Evolutionary conservation across 2,329 filamentous ascomycete genomes (phyloP), one percentile per base, ranked within the genome.

Genomic region (Xylariaceae sp.): DNA sequence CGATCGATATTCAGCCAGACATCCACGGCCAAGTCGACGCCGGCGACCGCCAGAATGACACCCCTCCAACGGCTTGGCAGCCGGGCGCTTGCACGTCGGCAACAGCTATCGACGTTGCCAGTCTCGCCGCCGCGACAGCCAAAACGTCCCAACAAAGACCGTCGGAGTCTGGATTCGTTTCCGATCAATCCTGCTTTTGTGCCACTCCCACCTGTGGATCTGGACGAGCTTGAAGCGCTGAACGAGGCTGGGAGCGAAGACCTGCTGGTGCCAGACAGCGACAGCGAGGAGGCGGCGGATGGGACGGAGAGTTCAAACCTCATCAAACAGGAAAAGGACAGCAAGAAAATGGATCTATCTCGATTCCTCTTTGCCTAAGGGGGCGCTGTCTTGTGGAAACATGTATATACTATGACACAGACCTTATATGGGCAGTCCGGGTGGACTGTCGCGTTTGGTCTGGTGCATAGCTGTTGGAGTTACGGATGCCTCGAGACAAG

Each of bases 221-320:
- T 73, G 17, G 58, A 58, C 6, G 72, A 77, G 44, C 60, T 76
- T 3, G 68, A 68, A 44, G 66, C 68, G 2, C 50, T 76, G 26
- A 70, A 74, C 44, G 50, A 46, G 33, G 38, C 58, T 9, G 73
- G 74, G 11, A 77, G 73, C 45, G 74, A 78, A 48, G 74, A 78
- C 36, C 62, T 72, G 35, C 65, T 77, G 40, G 53, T 70, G 11
- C 66, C 67, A 17, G 70, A 70, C 49, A 73, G 70, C 39, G 63
- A 66, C 21, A 43, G 51, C 15, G 49, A 57, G 8, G 54, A 55
- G 12, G 38, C 23, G 17, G 34, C 30, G 13, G 34, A 41, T 2
- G 53, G 55, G 3, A 42, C 42, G 6, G 50, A 52, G 31, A 46
- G 48, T 15, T 19, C 38, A 15, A 40, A 40, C 4, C 33, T 32